These are phyloP conservation scores for Umbelopsis ramanniana DNA, from an alignment of 192 early-diverging fungal genomes.

Conservation along the genomic window DNA sequence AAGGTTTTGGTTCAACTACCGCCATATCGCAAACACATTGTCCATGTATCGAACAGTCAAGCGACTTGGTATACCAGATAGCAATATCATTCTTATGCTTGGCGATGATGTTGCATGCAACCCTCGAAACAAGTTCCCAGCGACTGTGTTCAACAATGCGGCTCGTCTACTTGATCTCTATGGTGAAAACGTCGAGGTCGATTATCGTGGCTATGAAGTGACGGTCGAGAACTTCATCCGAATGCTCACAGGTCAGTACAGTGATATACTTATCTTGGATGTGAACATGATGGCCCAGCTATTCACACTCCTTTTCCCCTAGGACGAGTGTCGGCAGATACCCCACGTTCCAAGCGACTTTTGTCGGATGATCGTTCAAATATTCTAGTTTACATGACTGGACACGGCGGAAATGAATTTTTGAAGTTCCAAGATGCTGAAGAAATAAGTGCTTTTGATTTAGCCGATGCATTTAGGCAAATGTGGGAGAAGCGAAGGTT, in stretches of 20 bases:
- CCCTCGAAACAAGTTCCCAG: conserved; percentile 89
- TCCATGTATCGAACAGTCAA: conserved; percentile 99
- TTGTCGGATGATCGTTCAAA: conserved; percentile 96
- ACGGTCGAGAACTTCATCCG: conserved; percentile 99
- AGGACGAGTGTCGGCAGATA: conserved; percentile 84
- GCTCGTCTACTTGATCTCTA: conserved; percentile 85
- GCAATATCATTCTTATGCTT: conserved; percentile 99
- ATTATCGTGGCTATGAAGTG: conserved; percentile 99
- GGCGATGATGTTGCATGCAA: conserved; percentile 99
- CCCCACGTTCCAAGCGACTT: conserved; percentile 92
- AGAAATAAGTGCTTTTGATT: conserved; percentile 94
- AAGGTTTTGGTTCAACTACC: conserved; percentile 99
- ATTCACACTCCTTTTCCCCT: neutral
- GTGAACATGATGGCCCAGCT: too few relatives aligned
- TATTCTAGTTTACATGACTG: conserved; percentile 97
- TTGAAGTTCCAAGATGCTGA: conserved; percentile 99
- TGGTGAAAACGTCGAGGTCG: conserved; percentile 96
- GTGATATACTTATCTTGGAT: too few relatives aligned
- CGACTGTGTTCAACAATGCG: conserved; percentile 93
- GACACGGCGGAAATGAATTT: conserved; percentile 98
- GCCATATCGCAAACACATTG: conserved; percentile 97
- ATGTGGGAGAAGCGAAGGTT: conserved; percentile 95
- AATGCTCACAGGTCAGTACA: conserved; percentile 74
- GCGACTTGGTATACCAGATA: conserved; percentile 96
- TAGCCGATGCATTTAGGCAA: conserved; percentile 96